Evolutionary conservation across 1,284 basidiomycete species (phyloP).

Genomic region (Apiotrichum brassicae): DNA sequence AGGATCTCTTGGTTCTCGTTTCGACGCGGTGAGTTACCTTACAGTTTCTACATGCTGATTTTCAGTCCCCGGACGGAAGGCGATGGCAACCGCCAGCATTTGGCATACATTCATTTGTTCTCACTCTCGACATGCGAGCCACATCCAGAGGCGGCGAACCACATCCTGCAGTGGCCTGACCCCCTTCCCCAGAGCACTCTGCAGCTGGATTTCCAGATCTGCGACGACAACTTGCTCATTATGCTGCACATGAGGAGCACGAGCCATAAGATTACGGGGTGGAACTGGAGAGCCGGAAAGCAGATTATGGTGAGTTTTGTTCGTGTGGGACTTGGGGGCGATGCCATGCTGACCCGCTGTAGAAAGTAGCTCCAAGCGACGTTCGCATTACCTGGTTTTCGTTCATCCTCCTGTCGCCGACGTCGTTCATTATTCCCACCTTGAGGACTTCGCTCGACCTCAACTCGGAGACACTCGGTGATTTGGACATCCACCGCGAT

Average conservation of each 20-base stretch:
- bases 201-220: constrained; percentile 40
- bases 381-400: constrained; percentile 23
- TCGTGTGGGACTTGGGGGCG: no score
- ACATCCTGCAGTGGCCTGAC: constrained; percentile 27
- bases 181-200: constrained; percentile 9
- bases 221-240: constrained; percentile 43
- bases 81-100: background rate
- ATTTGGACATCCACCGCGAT: constrained; percentile 29
- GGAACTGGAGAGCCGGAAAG: constrained; percentile 45
- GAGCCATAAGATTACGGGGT: constrained; percentile 28
- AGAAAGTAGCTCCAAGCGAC: no score
- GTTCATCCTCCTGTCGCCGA: constrained; percentile 36
- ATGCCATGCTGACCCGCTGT: no score
- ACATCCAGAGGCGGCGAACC: constrained; percentile 34
- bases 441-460: constrained; percentile 22
- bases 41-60: background rate
- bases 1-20: constrained; percentile 41
- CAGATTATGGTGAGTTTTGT: constrained; percentile 19
- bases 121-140: constrained; percentile 37
- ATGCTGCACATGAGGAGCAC: constrained; percentile 10
- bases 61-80: no score
- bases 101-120: constrained; percentile 36
- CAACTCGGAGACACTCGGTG: constrained; percentile 20
- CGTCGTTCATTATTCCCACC: constrained; percentile 34
- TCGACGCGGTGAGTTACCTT: constrained; percentile 29